A percentile compares a stretch with the other conserved stretches of the same genome.
Evolutionary conservation across 1,284 basidiomycete species (phyloP).

Genomic region (Trichosporon sp.): DNA sequence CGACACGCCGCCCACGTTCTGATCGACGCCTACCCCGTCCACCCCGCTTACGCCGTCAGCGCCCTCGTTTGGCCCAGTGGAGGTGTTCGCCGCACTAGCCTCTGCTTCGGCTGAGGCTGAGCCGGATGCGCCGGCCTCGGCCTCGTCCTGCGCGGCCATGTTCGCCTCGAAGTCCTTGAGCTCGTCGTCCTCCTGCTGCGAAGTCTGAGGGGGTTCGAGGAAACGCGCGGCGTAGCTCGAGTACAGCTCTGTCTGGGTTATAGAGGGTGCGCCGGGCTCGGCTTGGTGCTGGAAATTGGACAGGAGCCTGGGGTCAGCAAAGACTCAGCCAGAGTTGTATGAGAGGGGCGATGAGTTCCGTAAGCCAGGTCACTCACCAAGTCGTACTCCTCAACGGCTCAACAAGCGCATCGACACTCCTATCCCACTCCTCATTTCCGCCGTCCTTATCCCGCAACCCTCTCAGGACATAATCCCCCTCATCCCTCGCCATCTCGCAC

Average conservation of each 20-base stretch:
- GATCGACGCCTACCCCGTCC: neutral
- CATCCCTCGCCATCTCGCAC: slow-evolving; percentile 41
- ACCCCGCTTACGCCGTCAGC: neutral
- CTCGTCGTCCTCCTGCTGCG: neutral
- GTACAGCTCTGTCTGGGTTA: slow-evolving; percentile 43
- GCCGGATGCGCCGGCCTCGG: neutral
- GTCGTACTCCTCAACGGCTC: slow-evolving; percentile 40
- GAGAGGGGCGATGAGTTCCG: neutral
- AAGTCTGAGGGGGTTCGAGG: slow-evolving; percentile 19
- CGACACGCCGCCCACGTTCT: neutral
- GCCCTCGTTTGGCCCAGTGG: neutral
- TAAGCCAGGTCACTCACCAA: too few relatives aligned
- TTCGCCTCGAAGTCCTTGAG: slow-evolving; percentile 1
- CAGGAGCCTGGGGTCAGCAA: slow-evolving; percentile 31
- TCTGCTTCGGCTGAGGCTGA: neutral
- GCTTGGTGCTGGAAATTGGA: slow-evolving; percentile 33
- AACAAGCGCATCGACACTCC: slow-evolving; percentile 32
- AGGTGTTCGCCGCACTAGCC: neutral
- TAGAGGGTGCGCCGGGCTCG: slow-evolving; percentile 15
- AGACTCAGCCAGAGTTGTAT: too few relatives aligned
- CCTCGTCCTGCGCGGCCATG: neutral
- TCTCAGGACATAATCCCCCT: slow-evolving; percentile 37
- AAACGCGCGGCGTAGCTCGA: slow-evolving; percentile 41
- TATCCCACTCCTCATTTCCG: slow-evolving; percentile 26
- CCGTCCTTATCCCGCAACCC: slow-evolving; percentile 34